Conservation (phyloP, 2,329 filamentous ascomycete species). For the Nemania serpens region DNA sequence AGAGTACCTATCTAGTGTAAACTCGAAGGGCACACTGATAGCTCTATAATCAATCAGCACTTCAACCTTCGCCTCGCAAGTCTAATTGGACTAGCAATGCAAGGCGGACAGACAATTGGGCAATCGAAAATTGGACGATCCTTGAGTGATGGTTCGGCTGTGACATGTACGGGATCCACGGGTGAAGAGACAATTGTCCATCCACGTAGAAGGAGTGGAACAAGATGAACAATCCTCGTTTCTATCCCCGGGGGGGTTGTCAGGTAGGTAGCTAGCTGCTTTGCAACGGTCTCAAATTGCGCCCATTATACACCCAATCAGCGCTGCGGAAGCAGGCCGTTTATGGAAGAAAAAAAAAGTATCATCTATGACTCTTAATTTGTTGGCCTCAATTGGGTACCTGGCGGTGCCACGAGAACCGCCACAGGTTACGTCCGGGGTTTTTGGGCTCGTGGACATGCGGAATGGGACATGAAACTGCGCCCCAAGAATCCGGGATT, state of each 20-base stretch:
- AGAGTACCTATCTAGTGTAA: background rate
- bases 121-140: background rate
- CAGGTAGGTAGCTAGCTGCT: too few species aligned
- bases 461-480: background rate
- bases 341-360: background rate
- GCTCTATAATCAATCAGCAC: conserved; percentile 11
- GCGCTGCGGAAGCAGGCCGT: too few species aligned
- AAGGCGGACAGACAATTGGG: background rate
- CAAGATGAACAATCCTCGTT: background rate
- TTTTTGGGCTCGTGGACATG: conserved; percentile 8
- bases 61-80: background rate
- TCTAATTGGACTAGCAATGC: conserved; percentile 6
- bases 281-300: too few species aligned
- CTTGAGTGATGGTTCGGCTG: conserved; percentile 3
- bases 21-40: conserved; percentile 2
- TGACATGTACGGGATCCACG: background rate
- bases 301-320: too few species aligned
- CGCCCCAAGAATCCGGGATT: background rate
- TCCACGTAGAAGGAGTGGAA: background rate
- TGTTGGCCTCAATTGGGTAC: conserved; percentile 13
- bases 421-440: conserved; percentile 6
- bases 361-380: conserved; percentile 21
- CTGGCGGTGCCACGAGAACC: conserved; percentile 9
- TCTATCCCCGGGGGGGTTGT: too few species aligned
- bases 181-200: conserved; percentile 1